Base-by-base conservation (phyloP, 805 yeast genomes). In the Saccharomycopsis microspora region DNA sequence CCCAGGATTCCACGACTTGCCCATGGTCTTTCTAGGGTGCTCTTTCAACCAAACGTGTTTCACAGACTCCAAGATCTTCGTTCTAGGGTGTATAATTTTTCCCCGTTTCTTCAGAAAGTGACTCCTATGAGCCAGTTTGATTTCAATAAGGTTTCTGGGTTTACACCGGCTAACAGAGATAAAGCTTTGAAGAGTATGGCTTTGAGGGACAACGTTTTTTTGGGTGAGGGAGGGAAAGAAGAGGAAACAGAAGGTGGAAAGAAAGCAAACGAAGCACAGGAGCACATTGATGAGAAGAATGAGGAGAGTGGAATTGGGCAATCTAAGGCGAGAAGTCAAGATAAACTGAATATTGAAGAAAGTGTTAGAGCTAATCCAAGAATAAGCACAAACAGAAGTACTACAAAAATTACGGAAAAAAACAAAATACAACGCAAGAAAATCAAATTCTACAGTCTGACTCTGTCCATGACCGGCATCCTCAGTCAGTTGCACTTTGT, bases 401-500 rank as follows among this genome's bases (percentile, higher is more conserved):
- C 7, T 3, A 34, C n/a, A 2, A 19, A 10, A 31, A 35, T 29
- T 34, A 30, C 32, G 3, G 29, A 43, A 5, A 31, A 35, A 19
- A 31, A 19, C 5, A 9, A 8, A 31, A 27, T 19, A 19, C 19
- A 19, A 19, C 19, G 19, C 19, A 19, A 49, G 53, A 42, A 56
- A 55, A 39, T 67, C 56, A 59, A 62, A 48, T 90, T 71, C 59
- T 76, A 74, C 49, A 84, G 94, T 1, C 87, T 96, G 1, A 88
- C 97, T 0, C 84, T 95, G 19, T 84, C 96, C 1, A 74, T 90
- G 85, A 89, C 97, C 0, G 71, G 80, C 1, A 64, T 80, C 0
- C 69, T 90, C 41, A 69, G 80, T 3, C 94, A 88, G 44, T 67
- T 90, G 50, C 96, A 93, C 63, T 71, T 70, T 50, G 64, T 85